Conservation (phyloP, 306 rosid species). For the Corylus avellana region DNA sequence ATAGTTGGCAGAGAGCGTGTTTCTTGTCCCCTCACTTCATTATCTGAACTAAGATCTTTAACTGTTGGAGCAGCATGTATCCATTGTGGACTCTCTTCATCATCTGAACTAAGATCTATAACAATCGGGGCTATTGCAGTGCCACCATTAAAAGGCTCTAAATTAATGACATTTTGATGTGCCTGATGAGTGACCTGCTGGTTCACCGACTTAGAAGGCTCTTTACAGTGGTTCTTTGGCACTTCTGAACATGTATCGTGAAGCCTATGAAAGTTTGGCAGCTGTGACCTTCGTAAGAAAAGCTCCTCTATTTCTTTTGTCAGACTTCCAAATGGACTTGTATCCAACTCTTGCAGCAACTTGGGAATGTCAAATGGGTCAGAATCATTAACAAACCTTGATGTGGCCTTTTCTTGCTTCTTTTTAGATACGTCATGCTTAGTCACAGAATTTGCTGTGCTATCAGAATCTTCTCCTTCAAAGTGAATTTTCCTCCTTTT, state of each 20-base stretch:
- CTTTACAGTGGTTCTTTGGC: not conserved
- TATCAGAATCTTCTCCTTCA: not conserved
- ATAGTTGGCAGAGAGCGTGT: slow-evolving; percentile 11
- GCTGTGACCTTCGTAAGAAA: not conserved
- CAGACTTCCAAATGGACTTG: slow-evolving; percentile 7
- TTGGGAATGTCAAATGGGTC: not conserved
- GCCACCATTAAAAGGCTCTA: too few relatives aligned
- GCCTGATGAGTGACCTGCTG: not conserved
- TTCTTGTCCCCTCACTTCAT: too few relatives aligned
- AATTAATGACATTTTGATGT: not conserved
- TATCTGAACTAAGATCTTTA: too few relatives aligned
- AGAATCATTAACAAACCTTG: not conserved
- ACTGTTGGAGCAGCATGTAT: too few relatives aligned
- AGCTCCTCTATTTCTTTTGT: not conserved
- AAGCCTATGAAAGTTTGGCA: not conserved
- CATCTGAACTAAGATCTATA: too few relatives aligned
- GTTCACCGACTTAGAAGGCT: not conserved
- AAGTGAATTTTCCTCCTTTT: not conserved
- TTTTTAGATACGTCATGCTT: not conserved
- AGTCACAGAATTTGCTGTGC: not conserved
- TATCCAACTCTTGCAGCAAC: not conserved
- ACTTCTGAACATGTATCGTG: not conserved
- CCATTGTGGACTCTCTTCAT: too few relatives aligned
- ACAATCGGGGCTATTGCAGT: too few relatives aligned
- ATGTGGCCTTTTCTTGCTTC: not conserved